Evolutionary conservation across 805 yeast genomes (phyloP), one percentile per base, ranked within the genome.

Genomic region (Pichia eremophila): DNA sequence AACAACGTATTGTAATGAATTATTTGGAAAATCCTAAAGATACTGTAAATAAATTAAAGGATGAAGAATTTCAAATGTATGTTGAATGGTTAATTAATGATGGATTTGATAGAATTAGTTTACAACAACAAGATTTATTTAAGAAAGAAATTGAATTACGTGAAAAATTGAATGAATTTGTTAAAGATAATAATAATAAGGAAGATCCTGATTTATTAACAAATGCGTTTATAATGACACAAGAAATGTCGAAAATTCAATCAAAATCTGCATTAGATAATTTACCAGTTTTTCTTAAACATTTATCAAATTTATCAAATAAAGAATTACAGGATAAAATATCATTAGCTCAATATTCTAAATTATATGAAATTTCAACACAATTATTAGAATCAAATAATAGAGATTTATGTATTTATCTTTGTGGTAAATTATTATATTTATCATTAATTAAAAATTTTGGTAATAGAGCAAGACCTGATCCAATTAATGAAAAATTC

Each of bases 401-500:
- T 46, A 55, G 72, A 52, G 57, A 57, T 36, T 51, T 61, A 52
- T 69, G 74, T 39, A 53, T 71, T 44, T 64, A 62, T 48, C 49
- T 64, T 22, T 53, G 75, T 3, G 80, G 78, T 4, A 66, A 65
- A 35, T 50, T 76, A 51, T 56, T 77, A 25, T 77, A 76, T 48
- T 47, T 62, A 1, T 50, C 65, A 5, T 65, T 67, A 4, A 15
- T 22, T 4, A 40, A 39, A 18, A 46, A 49, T 25, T 44, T 38
- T 25, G 71, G 65, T n/a, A 66, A 70, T 29, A 63, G 74, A 44
- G 66, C 75, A 50, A 49, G 55, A 19, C 56, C 58, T 15, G 81
- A 77, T 57, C 73, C 74, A 1, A 64, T 75, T 18, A 75, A 74
- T 54, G 81, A 76, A 56, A 68, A 72, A 2, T 67, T 73, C 38